Conservation (phyloP, 768 basidiomycete species). For the Suillus placidus region DNA sequence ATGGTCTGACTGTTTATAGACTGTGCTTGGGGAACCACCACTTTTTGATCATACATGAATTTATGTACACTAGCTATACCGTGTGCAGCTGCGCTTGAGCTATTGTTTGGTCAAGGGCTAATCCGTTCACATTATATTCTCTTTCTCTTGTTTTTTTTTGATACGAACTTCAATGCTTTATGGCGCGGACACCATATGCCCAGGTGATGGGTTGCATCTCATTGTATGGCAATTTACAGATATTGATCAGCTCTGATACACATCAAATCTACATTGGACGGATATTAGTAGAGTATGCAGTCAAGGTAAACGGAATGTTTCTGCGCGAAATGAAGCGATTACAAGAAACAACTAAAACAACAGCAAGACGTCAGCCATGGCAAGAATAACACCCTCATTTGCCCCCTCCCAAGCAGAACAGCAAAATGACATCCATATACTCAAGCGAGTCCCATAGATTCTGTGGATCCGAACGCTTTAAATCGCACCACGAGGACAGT, state of each 20-base stretch:
- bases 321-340: background rate
- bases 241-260: background rate
- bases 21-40: background rate
- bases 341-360: slow-evolving; percentile 1
- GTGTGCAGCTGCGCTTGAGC: background rate
- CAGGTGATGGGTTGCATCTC: background rate
- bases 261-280: slow-evolving; percentile 4
- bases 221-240: background rate
- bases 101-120: background rate
- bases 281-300: slow-evolving; percentile 7
- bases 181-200: background rate
- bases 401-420: slow-evolving; percentile 15
- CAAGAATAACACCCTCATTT: background rate
- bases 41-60: background rate
- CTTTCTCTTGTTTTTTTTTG: background rate
- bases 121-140: background rate
- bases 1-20: background rate
- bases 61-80: too few species aligned
- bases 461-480: slow-evolving; percentile 39
- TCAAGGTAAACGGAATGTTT: slow-evolving; percentile 2
- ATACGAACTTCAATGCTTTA: background rate
- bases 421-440: background rate
- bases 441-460: slow-evolving; percentile 18
- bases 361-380: background rate
- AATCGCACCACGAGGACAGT: slow-evolving; percentile 89